These are phyloP conservation scores for Adansonia digitata DNA, from an alignment of 345 rosid genomes.

Conservation along the genomic window DNA sequence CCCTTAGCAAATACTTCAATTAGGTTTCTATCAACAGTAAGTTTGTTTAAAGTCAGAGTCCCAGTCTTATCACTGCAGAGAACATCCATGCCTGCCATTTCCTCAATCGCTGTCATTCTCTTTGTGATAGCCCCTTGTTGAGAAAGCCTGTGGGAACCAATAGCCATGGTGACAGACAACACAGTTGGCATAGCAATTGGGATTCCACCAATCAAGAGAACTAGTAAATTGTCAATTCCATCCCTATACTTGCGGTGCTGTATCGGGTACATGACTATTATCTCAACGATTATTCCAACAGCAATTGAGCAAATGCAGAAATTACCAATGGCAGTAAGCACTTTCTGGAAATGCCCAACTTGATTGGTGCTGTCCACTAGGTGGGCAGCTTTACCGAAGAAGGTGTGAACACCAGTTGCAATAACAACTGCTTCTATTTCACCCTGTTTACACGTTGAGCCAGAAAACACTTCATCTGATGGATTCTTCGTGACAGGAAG, in stretches of 20 bases:
- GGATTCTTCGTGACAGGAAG: slow-evolving; percentile 76
- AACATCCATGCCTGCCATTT: slow-evolving; percentile 97
- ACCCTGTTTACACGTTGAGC: slow-evolving; percentile 90
- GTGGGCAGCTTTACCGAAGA: slow-evolving; percentile 95
- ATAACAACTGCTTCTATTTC: slow-evolving; percentile 87
- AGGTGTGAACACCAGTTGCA: slow-evolving; percentile 92
- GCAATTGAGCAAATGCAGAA: slow-evolving; percentile 93
- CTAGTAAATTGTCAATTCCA: slow-evolving; percentile 84
- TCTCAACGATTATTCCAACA: slow-evolving; percentile 57
- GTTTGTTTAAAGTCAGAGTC: slow-evolving; percentile 76
- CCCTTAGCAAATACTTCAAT: slow-evolving; percentile 74
- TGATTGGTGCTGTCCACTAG: slow-evolving; percentile 86
- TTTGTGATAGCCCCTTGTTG: slow-evolving; percentile 87
- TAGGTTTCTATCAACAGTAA: slow-evolving; percentile 63
- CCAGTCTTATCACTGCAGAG: slow-evolving; percentile 94
- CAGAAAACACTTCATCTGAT: slow-evolving; percentile 81
- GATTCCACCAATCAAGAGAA: slow-evolving; percentile 88
- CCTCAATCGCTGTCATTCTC: slow-evolving; percentile 97
- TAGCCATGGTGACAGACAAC: slow-evolving; percentile 93
- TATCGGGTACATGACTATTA: slow-evolving; percentile 76
- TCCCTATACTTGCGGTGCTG: slow-evolving; percentile 69
- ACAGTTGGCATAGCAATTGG: slow-evolving; percentile 97
- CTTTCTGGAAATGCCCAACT: slow-evolving; percentile 87
- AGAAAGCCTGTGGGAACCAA: slow-evolving; percentile 85
- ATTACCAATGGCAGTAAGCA: slow-evolving; percentile 82